Conservation (phyloP, 768 basidiomycete species). For the Pleurotus djamor region DNA sequence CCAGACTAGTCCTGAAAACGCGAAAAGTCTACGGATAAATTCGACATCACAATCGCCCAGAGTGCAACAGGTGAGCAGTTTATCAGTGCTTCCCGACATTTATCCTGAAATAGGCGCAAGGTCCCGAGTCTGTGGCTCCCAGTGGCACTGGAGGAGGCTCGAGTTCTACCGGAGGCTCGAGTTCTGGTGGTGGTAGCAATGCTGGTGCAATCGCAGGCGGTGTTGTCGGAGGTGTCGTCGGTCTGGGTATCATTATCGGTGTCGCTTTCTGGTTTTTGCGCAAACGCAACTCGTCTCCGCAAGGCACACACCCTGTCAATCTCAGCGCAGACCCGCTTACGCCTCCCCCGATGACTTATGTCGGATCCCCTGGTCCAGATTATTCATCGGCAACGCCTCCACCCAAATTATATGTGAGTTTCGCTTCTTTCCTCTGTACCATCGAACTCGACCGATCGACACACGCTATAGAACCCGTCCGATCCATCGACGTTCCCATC, state of each 20-base stretch:
- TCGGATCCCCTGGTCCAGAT: conserved; percentile 11
- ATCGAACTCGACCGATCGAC: conserved; percentile 1
- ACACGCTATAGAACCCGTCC: conserved; percentile 7
- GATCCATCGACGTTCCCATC: conserved; percentile 11
- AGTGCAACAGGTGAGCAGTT: conserved; percentile 17
- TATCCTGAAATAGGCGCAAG: not conserved
- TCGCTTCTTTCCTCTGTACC: not conserved
- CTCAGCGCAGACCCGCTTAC: conserved; percentile 9
- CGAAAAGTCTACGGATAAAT: conserved; percentile 23
- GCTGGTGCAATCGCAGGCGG: conserved; percentile 63
- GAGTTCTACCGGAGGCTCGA: not conserved
- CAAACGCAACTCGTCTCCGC: conserved; percentile 15
- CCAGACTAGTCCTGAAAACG: not conserved
- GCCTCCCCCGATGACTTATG: conserved; percentile 16
- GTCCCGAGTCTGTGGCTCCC: conserved; percentile 31
- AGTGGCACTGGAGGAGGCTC: conserved; percentile 4
- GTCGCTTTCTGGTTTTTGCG: conserved; percentile 28
- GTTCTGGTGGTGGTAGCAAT: conserved; percentile 21
- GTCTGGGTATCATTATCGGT: conserved; percentile 38
- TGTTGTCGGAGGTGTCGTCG: conserved; percentile 53
- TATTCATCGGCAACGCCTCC: conserved; percentile 16
- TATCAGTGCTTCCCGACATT: not conserved
- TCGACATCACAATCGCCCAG: conserved; percentile 29
- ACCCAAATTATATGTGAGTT: conserved; percentile 37
- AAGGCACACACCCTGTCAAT: not conserved